A percentile compares a stretch with the other conserved stretches of the same genome.
These are phyloP conservation scores for Paspalum vaginatum DNA, from an alignment of 176 grass and related monocot species.

Conservation along the genomic window DNA sequence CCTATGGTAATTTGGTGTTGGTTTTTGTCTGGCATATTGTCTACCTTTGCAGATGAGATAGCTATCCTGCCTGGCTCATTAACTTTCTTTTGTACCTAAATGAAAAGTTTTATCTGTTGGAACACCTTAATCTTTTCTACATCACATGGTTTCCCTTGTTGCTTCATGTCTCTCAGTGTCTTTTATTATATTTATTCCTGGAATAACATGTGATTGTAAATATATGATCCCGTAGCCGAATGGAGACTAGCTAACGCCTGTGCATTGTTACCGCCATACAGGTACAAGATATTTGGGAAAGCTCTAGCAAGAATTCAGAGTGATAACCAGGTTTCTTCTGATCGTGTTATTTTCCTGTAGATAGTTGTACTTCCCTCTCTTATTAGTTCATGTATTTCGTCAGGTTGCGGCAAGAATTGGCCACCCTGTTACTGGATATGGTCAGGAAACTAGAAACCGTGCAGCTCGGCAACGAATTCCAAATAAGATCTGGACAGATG, in stretches of 20 bases:
- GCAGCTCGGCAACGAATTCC: constrained; percentile 87
- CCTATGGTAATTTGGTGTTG: not conserved
- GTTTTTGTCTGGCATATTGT: not conserved
- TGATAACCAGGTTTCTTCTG: constrained; percentile 69
- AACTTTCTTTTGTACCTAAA: not conserved
- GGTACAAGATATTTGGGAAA: constrained; percentile 97
- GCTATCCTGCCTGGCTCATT: not conserved
- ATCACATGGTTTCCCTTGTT: constrained; percentile 18
- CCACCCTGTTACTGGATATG: constrained; percentile 94
- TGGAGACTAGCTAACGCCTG: constrained; percentile 13
- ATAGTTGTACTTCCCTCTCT: constrained; percentile 29
- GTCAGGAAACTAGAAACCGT: constrained; percentile 90
- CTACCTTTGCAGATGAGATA: constrained; percentile 3
- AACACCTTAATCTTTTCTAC: constrained; percentile 16
- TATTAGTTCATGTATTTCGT: constrained; percentile 25
- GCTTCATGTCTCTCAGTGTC: constrained; percentile 12
- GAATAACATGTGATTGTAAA: constrained; percentile 1
- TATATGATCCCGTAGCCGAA: constrained; percentile 14
- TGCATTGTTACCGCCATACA: constrained; percentile 39
- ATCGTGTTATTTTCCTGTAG: not conserved
- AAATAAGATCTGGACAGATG: constrained; percentile 92
- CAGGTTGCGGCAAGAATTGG: constrained; percentile 85
- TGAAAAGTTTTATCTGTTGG: constrained; percentile 14
- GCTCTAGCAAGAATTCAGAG: constrained; percentile 85
- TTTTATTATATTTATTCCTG: not conserved